A percentile compares a stretch with the other conserved stretches of the same genome.
These are phyloP conservation scores for Pyrenochaeta sp. DNA, from an alignment of 2,329 filamentous ascomycete genomes.

Conservation along the genomic window DNA sequence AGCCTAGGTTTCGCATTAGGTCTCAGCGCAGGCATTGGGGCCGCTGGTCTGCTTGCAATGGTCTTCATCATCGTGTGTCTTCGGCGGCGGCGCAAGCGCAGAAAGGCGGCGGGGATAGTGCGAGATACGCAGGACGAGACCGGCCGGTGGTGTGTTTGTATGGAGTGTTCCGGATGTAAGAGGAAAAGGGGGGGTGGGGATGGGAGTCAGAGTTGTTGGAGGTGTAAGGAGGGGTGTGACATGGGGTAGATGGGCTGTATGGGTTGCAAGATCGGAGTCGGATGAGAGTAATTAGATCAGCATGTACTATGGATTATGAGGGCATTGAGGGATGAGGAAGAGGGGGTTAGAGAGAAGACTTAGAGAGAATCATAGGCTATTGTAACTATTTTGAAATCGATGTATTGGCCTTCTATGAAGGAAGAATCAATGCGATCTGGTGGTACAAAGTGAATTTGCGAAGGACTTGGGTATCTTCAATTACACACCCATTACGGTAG, in stretches of 20 bases:
- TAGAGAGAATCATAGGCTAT: background rate
- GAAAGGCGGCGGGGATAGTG: background rate
- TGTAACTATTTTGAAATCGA: background rate
- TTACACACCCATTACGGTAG: background rate
- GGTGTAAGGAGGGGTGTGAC: slow-evolving; percentile 1
- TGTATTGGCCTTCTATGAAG: background rate
- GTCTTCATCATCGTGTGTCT: background rate
- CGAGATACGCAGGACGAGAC: background rate
- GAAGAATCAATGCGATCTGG: background rate
- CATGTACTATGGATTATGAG: too few species aligned
- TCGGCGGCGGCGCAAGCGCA: background rate
- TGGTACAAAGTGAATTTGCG: background rate
- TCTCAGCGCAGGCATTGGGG: background rate
- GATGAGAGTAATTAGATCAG: too few species aligned
- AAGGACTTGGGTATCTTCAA: background rate
- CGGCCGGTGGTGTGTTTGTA: background rate
- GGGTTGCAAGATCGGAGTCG: background rate
- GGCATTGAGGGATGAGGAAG: background rate
- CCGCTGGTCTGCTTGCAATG: background rate
- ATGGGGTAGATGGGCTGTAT: background rate
- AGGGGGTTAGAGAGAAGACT: too few species aligned
- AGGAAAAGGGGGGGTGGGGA: slow-evolving; percentile 2
- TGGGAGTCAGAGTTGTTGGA: slow-evolving; percentile 1
- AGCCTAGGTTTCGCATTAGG: background rate
- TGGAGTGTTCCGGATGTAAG: slow-evolving; percentile 1